A percentile compares a stretch with the other conserved stretches of the same genome.
phyloP scores from a whole-genome alignment of 805 yeast species.

The Starmerella vaccinii region DNA sequence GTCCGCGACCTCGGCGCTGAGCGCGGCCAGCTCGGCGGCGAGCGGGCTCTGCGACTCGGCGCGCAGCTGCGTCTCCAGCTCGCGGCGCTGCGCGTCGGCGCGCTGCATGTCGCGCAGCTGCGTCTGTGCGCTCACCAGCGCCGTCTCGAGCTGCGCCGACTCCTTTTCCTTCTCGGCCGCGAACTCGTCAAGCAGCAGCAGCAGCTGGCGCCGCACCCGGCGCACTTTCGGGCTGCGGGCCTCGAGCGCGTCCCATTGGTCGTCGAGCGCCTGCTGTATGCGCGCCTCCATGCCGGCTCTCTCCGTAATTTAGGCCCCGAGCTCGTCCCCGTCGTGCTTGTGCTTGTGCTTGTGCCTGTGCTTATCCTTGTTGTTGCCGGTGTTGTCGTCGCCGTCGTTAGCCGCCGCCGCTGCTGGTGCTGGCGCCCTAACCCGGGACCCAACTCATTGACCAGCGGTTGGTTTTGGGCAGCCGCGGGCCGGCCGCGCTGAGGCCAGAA shows the following conservation, averaged over 20 bases:
- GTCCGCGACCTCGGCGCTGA: slow-evolving; percentile 8
- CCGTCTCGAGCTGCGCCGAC: background rate
- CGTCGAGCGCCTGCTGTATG: slow-evolving; percentile 19
- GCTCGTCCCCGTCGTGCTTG: too few species aligned
- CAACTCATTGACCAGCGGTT: too few species aligned
- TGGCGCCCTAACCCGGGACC: slow-evolving; percentile 2
- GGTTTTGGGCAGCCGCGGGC: too few species aligned
- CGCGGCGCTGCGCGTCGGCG: slow-evolving; percentile 8
- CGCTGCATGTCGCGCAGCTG: background rate
- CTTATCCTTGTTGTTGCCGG: too few species aligned
- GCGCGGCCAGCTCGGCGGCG: slow-evolving; percentile 9
- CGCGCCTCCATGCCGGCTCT: slow-evolving; percentile 15
- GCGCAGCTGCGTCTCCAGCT: slow-evolving; percentile 10
- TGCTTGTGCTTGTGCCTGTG: too few species aligned
- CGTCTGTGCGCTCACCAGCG: background rate
- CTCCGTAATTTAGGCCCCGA: too few species aligned
- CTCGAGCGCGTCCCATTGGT: slow-evolving; percentile 24
- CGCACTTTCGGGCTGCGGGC: slow-evolving; percentile 15
- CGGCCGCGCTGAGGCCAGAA: too few species aligned
- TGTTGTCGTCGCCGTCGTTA: too few species aligned
- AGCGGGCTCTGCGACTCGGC: slow-evolving; percentile 14
- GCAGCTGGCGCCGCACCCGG: slow-evolving; percentile 9
- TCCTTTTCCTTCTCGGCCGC: slow-evolving; percentile 8
- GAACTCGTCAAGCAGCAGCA: slow-evolving; percentile 10
- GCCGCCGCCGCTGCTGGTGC: too few species aligned